Conservation (phyloP, 768 basidiomycete species). For the Termitomyces sp. region DNA sequence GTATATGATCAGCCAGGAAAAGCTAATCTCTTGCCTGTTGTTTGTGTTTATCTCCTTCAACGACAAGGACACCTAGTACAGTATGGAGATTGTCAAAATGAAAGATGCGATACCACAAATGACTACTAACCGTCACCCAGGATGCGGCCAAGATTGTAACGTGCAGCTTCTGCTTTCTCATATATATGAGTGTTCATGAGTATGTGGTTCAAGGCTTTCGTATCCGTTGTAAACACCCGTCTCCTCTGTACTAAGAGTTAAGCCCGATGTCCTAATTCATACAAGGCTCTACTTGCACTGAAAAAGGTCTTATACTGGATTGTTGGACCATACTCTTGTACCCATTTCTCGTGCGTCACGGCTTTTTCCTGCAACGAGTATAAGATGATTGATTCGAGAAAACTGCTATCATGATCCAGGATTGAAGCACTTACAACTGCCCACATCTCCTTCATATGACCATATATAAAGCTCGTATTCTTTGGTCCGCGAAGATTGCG, state of each 20-base stretch:
- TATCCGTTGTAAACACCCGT: constrained; percentile 56
- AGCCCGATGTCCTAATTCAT: background rate
- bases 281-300: constrained; percentile 31
- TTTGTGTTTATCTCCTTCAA: constrained; percentile 44
- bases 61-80: constrained; percentile 54
- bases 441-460: constrained; percentile 43
- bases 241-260: constrained; percentile 20
- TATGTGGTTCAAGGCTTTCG: constrained; percentile 60
- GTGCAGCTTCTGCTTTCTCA: constrained; percentile 44
- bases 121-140: constrained; percentile 34
- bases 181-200: constrained; percentile 53
- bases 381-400: background rate
- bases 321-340: constrained; percentile 12
- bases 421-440: constrained; percentile 29
- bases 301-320: constrained; percentile 27
- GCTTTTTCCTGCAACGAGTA: constrained; percentile 27
- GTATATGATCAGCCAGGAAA: background rate
- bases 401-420: background rate
- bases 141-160: constrained; percentile 35
- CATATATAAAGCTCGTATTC: constrained; percentile 40
- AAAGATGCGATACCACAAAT: background rate
- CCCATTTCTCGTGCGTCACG: constrained; percentile 15
- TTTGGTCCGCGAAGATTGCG: constrained; percentile 50
- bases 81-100: background rate
- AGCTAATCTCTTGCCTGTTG: constrained; percentile 30